Evolutionary conservation across 192 early-diverging fungal species (phyloP).

Genomic region (Entomortierella lignicola): DNA sequence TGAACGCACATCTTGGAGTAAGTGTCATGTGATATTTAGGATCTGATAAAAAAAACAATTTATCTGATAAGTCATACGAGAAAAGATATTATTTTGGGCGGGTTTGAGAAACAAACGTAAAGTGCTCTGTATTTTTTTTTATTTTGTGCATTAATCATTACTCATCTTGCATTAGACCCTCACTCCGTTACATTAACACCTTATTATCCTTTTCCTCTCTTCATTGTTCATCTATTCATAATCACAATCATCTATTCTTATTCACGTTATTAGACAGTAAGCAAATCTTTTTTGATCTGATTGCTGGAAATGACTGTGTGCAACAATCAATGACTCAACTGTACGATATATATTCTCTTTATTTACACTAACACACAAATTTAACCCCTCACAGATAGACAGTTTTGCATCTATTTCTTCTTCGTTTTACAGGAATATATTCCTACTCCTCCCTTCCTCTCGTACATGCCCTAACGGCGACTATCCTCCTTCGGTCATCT

Average conservation of each 20-base stretch:
- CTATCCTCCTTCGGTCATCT: background rate
- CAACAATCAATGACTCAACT: background rate
- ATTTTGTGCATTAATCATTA: too few relatives aligned
- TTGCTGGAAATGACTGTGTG: background rate
- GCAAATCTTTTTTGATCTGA: background rate
- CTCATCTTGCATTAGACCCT: too few relatives aligned
- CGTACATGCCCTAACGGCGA: conserved; percentile 1
- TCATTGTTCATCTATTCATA: too few relatives aligned
- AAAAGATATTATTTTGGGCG: too few relatives aligned
- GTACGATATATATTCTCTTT: background rate
- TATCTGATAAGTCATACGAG: too few relatives aligned
- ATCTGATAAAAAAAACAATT: too few relatives aligned
- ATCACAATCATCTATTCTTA: background rate
- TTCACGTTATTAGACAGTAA: background rate
- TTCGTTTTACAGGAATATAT: background rate
- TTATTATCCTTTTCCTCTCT: too few relatives aligned
- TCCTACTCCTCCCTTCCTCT: background rate
- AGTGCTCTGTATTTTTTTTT: too few relatives aligned
- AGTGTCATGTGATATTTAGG: too few relatives aligned
- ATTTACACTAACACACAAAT: background rate
- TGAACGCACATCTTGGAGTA: too few relatives aligned
- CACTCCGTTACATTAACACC: too few relatives aligned
- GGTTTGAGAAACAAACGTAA: too few relatives aligned
- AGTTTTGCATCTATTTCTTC: background rate
- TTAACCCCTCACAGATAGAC: background rate